phyloP scores from a whole-genome alignment of 1,139 yeast species.

The Petasospora rhodanensis region DNA sequence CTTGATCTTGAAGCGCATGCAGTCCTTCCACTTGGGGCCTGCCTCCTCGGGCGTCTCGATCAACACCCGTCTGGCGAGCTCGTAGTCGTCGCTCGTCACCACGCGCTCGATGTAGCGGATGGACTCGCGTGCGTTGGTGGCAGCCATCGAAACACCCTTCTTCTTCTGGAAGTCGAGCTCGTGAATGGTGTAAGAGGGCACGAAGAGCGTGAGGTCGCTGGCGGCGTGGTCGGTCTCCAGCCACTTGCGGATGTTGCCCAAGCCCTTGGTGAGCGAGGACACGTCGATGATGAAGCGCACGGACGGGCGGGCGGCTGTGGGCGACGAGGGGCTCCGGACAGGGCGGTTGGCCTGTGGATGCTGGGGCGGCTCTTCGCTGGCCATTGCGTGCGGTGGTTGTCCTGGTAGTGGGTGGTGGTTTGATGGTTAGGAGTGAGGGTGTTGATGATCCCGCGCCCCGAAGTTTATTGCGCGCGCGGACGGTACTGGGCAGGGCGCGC shows the following conservation, averaged over 20 bases:
- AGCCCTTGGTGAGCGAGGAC: conserved; percentile 54
- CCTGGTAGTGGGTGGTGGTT: too few relatives aligned
- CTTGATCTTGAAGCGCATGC: conserved; percentile 40
- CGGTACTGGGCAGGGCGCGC: too few relatives aligned
- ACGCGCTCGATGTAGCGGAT: conserved; percentile 45
- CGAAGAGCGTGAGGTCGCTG: conserved; percentile 28
- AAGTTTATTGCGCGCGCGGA: too few relatives aligned
- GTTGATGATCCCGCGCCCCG: too few relatives aligned
- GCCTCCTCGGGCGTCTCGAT: conserved; percentile 39
- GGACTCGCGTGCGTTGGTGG: conserved; percentile 55
- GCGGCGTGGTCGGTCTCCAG: conserved; percentile 33
- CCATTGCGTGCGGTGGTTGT: too few relatives aligned
- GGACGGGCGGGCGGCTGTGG: too few relatives aligned
- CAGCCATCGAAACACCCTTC: conserved; percentile 49
- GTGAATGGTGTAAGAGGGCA: conserved; percentile 53
- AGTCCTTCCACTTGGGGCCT: conserved; percentile 48
- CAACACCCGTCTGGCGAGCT: conserved; percentile 20
- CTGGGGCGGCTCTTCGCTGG: too few relatives aligned
- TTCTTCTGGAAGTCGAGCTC: conserved; percentile 53
- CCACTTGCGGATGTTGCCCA: conserved; percentile 59
- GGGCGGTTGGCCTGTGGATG: too few relatives aligned
- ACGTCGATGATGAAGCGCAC: conserved; percentile 48
- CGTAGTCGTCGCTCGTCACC: conserved; percentile 29
- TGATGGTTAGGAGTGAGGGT: too few relatives aligned
- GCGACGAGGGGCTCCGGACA: too few relatives aligned